A percentile compares a stretch with the other conserved stretches of the same genome.
Evolutionary conservation across 78 protist genomes (phyloP).

Genomic region (Polysphondylium violaceum): DNA sequence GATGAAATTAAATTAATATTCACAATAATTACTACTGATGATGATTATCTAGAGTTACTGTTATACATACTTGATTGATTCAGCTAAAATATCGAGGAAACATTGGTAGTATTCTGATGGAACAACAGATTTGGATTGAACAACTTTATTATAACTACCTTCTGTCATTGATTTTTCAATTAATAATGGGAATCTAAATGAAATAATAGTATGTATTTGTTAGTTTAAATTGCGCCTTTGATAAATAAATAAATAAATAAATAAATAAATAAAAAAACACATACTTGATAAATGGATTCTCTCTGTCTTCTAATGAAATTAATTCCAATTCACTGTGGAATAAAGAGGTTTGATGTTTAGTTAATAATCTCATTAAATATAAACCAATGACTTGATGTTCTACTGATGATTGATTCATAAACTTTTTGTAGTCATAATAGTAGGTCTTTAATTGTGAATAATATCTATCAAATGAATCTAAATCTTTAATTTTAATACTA

Average conservation of each 20-base stretch:
- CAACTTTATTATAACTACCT: conserved; percentile 64
- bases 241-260: background rate
- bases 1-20: background rate
- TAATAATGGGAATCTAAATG: conserved; percentile 48
- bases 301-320: conserved; percentile 24
- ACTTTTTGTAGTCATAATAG: conserved; percentile 60
- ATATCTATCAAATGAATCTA: conserved; percentile 72
- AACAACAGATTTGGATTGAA: conserved; percentile 45
- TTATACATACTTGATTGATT: conserved; percentile 39
- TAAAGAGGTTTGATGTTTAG: conserved; percentile 31
- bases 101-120: conserved; percentile 62
- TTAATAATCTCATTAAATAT: conserved; percentile 65
- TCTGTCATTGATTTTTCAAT: conserved; percentile 70
- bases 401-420: conserved; percentile 55
- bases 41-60: background rate
- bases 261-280: conserved; percentile 7
- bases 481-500: conserved; percentile 60
- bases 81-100: conserved; percentile 38
- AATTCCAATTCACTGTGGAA: conserved; percentile 71
- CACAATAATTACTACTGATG: background rate
- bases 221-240: background rate
- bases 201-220: background rate
- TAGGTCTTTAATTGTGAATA: conserved; percentile 61
- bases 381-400: conserved; percentile 72
- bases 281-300: conserved; percentile 68